Evolutionary conservation across 345 rosid genomes (phyloP), one percentile per base, ranked within the genome.

Genomic region (Arabidopsis thaliana): DNA sequence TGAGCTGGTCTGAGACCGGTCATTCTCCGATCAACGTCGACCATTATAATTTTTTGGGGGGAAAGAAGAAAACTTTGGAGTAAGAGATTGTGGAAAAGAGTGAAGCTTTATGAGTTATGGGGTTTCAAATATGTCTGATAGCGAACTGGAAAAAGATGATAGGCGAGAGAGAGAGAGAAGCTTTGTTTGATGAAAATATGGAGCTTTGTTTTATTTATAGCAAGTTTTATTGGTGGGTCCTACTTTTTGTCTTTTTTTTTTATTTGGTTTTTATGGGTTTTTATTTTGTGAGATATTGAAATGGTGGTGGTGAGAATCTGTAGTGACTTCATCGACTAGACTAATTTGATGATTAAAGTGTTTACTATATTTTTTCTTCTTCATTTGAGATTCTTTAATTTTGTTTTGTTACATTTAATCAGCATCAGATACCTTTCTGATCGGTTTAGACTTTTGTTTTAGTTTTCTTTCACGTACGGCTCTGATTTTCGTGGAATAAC

Each of bases 21-120:
- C 91, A 90, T 85, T 42, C 99, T 87, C 80, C 99, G 87, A 89
- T 95, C 99, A 6, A 95, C 97, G 86, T 95, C 99, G 64, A 92
- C 99, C 99, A 95, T 95, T 62, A 20, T 4, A 16, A 16, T 44
- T 94, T 65, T 3, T 55, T 45, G 1, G 20, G 24, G 56, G 49
- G 10, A 52, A 70, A 16, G 65, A 44, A 24, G 11, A 16, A 36
- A 16, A n/a, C 5, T 25, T 48, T 63, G 12, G 37, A 22, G 2
- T 23, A 30, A 6, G 59, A 64, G 49, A 38, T 7, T 7, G 46
- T 46, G 53, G n/a, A 23, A 70, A 66, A 37, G 50, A 33, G 71
- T 59, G 56, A 20, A 66, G 78, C 60, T 78, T 78, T 72, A 72
- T 66, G 78, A 59, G 74, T 72, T 72, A 78, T 67, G 78, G 74